Base-by-base conservation (phyloP, 805 yeast species). In the Candida yuanshanica region DNA sequence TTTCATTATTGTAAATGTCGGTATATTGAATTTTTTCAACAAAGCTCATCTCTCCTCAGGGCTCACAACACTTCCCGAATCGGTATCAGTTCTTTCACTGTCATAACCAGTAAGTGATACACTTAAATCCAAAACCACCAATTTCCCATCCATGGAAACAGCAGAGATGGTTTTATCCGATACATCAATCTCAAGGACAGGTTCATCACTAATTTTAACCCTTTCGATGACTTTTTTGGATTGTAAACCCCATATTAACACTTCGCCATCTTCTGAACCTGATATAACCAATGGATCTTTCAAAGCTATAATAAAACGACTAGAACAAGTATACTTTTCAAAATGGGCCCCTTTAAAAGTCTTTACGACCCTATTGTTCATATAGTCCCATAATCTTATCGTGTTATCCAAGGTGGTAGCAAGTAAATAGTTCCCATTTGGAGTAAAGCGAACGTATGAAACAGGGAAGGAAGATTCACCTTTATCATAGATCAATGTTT, bases 311-410 rank as follows among this genome's bases (percentile, higher is more conserved):
- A 81, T 62, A 51, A 83, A 83, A 12, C 66, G 64, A 2, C 81
- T 59, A 8, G 75, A 68, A 49, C 84, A 69, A 21, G 69, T 66
- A 53, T 63, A 81, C 46, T 75, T 77, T 46, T 72, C 79, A 21
- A 51, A 35, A 7, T 39, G 24, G 1, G 49, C 49, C 1, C 72
- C 72, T 34, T 49, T 49, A 52, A 72, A 83, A 0, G 95, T 86
- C 58, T 88, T 86, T 25, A 87, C 83, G 20, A 87, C 90, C 48
- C 73, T 74, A 53, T 87, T 86, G 49, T 77, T 73, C 75, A 86
- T 77, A 60, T 85, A 88, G 60, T 88, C 93, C 96, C 96, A 90
- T 26, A 90, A 57, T 45, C 91, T 68, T 4, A 89, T 66, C 4
- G 72, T 65, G 4, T 96, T 96, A 59, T 89, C 96, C 42, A 86